These are phyloP conservation scores for Anthoceros angustus DNA, from an alignment of 225 moss, liverwort and hornwort genomes.

Conservation along the genomic window DNA sequence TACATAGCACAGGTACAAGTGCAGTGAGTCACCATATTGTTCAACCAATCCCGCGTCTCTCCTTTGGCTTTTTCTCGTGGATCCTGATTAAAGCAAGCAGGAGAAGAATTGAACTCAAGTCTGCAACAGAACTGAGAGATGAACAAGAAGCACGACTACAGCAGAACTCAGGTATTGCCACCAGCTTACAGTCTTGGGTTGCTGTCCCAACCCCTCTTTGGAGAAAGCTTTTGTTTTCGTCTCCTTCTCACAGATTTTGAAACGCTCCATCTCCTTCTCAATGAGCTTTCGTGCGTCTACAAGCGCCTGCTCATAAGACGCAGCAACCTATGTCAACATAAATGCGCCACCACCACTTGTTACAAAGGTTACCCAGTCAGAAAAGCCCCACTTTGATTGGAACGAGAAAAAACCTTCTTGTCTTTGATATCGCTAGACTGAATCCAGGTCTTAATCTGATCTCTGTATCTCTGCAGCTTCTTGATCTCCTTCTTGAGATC, in stretches of 20 bases:
- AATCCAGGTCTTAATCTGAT: slow-evolving; percentile 99
- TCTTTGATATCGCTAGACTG: slow-evolving; percentile 99
- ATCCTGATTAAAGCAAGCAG: slow-evolving; percentile 50
- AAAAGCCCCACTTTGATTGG: not conserved
- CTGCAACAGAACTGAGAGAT: not conserved
- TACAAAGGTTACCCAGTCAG: slow-evolving; percentile 5
- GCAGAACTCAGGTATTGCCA: not conserved
- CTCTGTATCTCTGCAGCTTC: slow-evolving; percentile 92
- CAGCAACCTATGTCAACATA: slow-evolving; percentile 44
- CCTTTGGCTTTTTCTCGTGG: slow-evolving; percentile 98
- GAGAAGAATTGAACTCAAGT: not conserved
- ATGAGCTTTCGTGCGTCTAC: slow-evolving; percentile 97
- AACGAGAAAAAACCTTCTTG: slow-evolving; percentile 49
- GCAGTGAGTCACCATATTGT: slow-evolving; percentile 49
- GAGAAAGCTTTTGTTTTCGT: slow-evolving; percentile 99
- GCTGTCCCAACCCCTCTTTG: slow-evolving; percentile 91
- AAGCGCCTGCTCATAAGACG: slow-evolving; percentile 71
- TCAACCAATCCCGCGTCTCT: slow-evolving; percentile 96
- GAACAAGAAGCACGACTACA: slow-evolving; percentile 2
- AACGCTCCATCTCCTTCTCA: slow-evolving; percentile 99
- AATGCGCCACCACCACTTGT: slow-evolving; percentile 20
- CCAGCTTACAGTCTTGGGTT: slow-evolving; percentile 87
- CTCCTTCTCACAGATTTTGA: slow-evolving; percentile 99
- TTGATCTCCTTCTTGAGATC: slow-evolving; percentile 98
- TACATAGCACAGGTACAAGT: not conserved